Evolutionary conservation across 2,329 filamentous ascomycete genomes (phyloP).

Genomic region (Pestalotiopsis sp.): DNA sequence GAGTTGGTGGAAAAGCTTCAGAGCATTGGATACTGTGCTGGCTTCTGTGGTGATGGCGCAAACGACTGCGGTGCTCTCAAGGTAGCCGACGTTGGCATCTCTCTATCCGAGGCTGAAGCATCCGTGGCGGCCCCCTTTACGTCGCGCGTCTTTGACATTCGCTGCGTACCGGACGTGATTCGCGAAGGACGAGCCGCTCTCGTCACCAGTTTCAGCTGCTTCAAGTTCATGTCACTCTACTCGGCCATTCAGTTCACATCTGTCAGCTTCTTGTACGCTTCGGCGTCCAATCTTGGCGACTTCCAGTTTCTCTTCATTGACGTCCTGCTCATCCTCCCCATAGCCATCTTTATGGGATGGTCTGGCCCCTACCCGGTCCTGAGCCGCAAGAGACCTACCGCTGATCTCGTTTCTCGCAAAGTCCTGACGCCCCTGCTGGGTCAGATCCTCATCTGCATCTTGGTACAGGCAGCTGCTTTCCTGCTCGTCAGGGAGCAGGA

Average conservation of each 20-base stretch:
- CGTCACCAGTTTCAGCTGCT: conserved; percentile 98
- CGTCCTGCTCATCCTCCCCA: conserved; percentile 85
- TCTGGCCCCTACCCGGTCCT: conserved; percentile 78
- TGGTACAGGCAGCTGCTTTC: conserved; percentile 75
- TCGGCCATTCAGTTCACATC: conserved; percentile 99
- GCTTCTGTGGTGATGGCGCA: conserved; percentile 95
- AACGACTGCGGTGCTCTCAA: conserved; percentile 98
- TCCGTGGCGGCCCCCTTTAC: conserved; percentile 98
- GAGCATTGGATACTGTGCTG: conserved; percentile 90
- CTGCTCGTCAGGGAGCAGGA: conserved; percentile 72
- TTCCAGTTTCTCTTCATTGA: conserved; percentile 98
- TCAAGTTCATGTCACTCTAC: conserved; percentile 99
- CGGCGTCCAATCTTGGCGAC: conserved; percentile 90
- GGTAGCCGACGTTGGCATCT: conserved; percentile 96
- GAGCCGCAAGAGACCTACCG: conserved; percentile 83
- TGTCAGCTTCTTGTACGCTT: conserved; percentile 94
- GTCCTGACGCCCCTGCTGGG: conserved; percentile 86
- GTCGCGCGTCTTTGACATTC: conserved; percentile 92
- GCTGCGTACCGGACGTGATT: conserved; percentile 91
- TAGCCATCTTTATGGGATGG: conserved; percentile 99
- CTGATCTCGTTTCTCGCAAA: conserved; percentile 88
- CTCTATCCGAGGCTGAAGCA: conserved; percentile 93
- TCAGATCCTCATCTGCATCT: conserved; percentile 79
- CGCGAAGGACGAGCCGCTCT: conserved; percentile 88
- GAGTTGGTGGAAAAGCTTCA: conserved; percentile 97